Percentiles rank a stretch among this genome's conserved stretches.
Evolutionary conservation across 2,329 filamentous ascomycete genomes (phyloP).

Genomic region (Huntiella abstrusa): DNA sequence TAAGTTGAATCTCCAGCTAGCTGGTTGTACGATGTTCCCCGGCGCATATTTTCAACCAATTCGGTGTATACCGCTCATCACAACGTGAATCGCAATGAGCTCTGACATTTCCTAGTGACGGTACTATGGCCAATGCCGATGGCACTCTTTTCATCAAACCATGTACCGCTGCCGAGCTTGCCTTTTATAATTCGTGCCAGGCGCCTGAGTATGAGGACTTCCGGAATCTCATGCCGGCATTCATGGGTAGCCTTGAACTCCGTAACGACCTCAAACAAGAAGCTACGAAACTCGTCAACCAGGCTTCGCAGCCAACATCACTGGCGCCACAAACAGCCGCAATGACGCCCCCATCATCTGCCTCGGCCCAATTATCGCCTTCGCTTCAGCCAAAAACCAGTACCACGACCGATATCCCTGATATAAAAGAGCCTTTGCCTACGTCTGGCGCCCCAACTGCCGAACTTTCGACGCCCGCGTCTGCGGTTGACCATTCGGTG

Average conservation of each 20-base stretch:
- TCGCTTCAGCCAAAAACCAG: conserved; percentile 17
- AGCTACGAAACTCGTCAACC: not conserved
- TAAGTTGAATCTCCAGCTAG: conserved; percentile 27
- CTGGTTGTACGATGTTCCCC: too few species aligned
- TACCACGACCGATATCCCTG: conserved; percentile 15
- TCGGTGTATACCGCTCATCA: not conserved
- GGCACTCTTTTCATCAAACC: conserved; percentile 88
- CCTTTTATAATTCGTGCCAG: conserved; percentile 66
- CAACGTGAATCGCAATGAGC: not conserved
- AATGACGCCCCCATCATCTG: conserved; percentile 13
- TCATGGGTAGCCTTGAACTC: conserved; percentile 62
- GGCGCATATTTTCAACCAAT: too few species aligned
- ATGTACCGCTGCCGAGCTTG: conserved; percentile 67
- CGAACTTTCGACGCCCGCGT: conserved; percentile 17
- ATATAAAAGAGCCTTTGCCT: too few species aligned
- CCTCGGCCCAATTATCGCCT: conserved; percentile 23
- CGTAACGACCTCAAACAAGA: conserved; percentile 26
- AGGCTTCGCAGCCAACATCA: conserved; percentile 4
- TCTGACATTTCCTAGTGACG: conserved; percentile 41
- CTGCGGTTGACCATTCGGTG: not conserved
- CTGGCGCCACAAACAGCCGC: conserved; percentile 9
- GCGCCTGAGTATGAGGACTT: conserved; percentile 44
- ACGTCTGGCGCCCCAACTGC: conserved; percentile 18
- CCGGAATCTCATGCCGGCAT: conserved; percentile 64
- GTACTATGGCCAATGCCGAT: conserved; percentile 66